Percentiles rank a stretch among this genome's conserved stretches.
Conservation (phyloP, 1,139 yeast genomes). For the Sugiyamaella paludigena region DNA sequence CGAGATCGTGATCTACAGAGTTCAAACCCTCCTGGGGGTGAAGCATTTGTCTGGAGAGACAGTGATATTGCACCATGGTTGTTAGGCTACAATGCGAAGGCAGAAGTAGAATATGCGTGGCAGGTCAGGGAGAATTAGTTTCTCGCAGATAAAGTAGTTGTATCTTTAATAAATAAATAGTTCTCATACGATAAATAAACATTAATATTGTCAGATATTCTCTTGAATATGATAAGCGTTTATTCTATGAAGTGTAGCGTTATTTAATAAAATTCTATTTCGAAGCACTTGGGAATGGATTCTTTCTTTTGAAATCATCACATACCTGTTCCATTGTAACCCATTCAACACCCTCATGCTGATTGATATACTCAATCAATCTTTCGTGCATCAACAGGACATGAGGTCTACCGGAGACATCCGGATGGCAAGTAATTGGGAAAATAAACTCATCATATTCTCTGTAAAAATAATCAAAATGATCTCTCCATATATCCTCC, state of each 20-base stretch:
- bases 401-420: slow-evolving; percentile 37
- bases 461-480: slow-evolving; percentile 34
- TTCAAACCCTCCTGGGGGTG: slow-evolving; percentile 27
- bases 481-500: slow-evolving; percentile 36
- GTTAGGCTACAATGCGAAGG: slow-evolving; percentile 35
- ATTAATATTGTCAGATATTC: too few species aligned
- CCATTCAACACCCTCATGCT: slow-evolving; percentile 40
- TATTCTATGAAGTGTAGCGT: too few species aligned
- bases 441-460: slow-evolving; percentile 38
- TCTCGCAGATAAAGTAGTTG: too few species aligned
- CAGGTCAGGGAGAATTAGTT: background rate
- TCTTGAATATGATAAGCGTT: too few species aligned
- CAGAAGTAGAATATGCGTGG: slow-evolving; percentile 21
- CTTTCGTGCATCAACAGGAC: slow-evolving; percentile 38
- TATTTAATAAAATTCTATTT: too few species aligned
- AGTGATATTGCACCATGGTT: slow-evolving; percentile 33
- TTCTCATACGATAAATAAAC: too few species aligned
- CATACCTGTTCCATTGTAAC: slow-evolving; percentile 38
- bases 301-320: slow-evolving; percentile 33
- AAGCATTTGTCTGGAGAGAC: slow-evolving; percentile 37
- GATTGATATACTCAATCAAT: slow-evolving; percentile 36
- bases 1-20: slow-evolving; percentile 35
- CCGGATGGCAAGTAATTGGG: slow-evolving; percentile 39
- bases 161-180: too few species aligned
- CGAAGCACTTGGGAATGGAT: slow-evolving; percentile 29